Conservation (phyloP, 2,329 filamentous ascomycete genomes). For the Xylariomycetidae sp. region DNA sequence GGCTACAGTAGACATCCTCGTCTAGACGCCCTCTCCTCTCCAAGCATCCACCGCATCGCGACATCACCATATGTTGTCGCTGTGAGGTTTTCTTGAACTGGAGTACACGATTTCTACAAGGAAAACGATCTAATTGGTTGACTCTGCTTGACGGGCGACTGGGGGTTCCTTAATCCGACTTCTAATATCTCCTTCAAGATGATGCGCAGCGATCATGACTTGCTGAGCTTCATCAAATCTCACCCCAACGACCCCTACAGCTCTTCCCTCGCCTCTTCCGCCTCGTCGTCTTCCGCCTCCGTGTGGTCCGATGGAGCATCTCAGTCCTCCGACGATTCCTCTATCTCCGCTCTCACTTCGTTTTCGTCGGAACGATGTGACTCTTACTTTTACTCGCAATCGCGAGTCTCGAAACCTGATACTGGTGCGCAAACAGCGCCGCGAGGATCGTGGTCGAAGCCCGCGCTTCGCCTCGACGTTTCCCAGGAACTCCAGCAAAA, state of each 20-base stretch:
- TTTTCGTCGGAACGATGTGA: conserved; percentile 44
- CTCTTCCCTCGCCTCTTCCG: conserved; percentile 65
- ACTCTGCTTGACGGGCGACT: conserved; percentile 50
- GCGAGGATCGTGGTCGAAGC: conserved; percentile 28
- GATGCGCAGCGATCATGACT: conserved; percentile 47
- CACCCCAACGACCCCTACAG: conserved; percentile 57
- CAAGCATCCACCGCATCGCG: conserved; percentile 35
- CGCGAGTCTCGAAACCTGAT: too few species aligned
- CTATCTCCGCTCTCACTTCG: conserved; percentile 55
- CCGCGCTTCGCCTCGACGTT: conserved; percentile 36
- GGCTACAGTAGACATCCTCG: conserved; percentile 33
- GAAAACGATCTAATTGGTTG: conserved; percentile 41
- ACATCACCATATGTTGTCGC: conserved; percentile 28
- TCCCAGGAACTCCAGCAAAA: conserved; percentile 60
- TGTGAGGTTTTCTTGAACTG: conserved; percentile 24
- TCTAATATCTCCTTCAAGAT: conserved; percentile 43
- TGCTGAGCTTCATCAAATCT: conserved; percentile 44
- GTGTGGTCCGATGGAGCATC: conserved; percentile 70
- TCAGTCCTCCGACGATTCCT: conserved; percentile 64
- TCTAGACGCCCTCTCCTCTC: conserved; percentile 40
- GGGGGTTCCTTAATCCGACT: conserved; percentile 33
- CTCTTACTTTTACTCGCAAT: conserved; percentile 31
- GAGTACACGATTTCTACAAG: conserved; percentile 24
- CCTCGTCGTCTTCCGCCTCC: conserved; percentile 70
- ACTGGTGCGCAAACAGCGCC: too few species aligned